phyloP scores from a whole-genome alignment of 2,329 filamentous ascomycete genomes.

The Cladosporium sp. region DNA sequence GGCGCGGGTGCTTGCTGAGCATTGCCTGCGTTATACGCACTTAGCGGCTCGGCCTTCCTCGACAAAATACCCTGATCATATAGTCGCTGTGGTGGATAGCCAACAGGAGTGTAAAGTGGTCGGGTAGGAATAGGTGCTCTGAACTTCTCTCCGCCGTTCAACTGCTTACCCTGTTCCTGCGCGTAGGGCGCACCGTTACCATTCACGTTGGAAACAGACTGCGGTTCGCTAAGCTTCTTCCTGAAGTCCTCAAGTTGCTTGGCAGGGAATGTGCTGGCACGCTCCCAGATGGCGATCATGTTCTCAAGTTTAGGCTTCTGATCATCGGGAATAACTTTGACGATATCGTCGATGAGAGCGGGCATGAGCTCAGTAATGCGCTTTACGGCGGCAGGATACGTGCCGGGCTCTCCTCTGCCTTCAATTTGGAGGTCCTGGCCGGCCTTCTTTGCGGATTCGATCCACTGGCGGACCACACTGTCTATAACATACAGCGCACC shows the following conservation, averaged over 20 bases:
- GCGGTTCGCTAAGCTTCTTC: conserved; percentile 51
- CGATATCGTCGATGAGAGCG: conserved; percentile 91
- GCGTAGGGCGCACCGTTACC: conserved; percentile 22
- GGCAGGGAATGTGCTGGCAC: conserved; percentile 83
- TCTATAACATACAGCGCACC: conserved; percentile 99
- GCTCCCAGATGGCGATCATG: conserved; percentile 96
- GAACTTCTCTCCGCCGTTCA: conserved; percentile 31
- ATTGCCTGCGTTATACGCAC: conserved; percentile 7
- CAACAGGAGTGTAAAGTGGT: conserved; percentile 32
- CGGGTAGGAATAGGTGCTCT: conserved; percentile 33
- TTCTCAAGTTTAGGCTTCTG: conserved; percentile 99
- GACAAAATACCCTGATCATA: conserved; percentile 34
- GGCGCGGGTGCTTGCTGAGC: conserved; percentile 19
- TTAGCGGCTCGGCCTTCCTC: conserved; percentile 20
- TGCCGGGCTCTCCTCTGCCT: conserved; percentile 80
- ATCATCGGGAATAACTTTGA: conserved; percentile 81
- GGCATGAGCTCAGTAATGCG: conserved; percentile 95
- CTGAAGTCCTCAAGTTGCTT: conserved; percentile 81
- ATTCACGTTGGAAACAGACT: conserved; percentile 19
- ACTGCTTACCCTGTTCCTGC: conserved; percentile 20
- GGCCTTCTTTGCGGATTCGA: conserved; percentile 86
- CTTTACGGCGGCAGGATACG: conserved; percentile 91
- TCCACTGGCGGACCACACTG: conserved; percentile 98
- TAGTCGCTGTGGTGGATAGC: conserved; percentile 33
- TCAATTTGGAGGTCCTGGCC: conserved; percentile 67